These are phyloP conservation scores for Solanum stenotomum DNA, from an alignment of 257 asterid species.

Conservation along the genomic window DNA sequence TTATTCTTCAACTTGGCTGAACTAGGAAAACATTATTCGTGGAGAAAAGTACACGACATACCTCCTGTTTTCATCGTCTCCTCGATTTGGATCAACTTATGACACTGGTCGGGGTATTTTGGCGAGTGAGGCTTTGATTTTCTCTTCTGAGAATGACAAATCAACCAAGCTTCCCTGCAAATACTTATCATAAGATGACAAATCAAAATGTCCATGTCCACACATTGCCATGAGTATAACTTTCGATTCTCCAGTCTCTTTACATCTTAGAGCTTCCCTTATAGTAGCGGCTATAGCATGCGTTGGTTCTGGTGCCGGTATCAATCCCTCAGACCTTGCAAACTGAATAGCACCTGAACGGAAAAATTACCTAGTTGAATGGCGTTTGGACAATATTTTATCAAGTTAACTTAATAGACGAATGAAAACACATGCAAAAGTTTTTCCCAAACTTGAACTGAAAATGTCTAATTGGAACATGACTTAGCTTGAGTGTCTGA, in stretches of 20 bases:
- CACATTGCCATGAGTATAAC: conserved; percentile 94
- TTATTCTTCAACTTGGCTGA: too few relatives aligned
- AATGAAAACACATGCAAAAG: too few relatives aligned
- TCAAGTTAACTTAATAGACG: too few relatives aligned
- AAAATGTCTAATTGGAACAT: too few relatives aligned
- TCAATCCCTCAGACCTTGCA: conserved; percentile 84
- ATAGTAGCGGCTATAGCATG: conserved; percentile 91
- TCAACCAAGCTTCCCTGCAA: conserved; percentile 68
- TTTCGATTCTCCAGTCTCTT: conserved; percentile 80
- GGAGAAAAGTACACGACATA: too few relatives aligned
- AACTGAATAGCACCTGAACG: conserved; percentile 69
- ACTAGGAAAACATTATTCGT: too few relatives aligned
- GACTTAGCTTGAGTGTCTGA: too few relatives aligned
- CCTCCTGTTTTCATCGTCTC: not conserved
- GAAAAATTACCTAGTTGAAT: not conserved
- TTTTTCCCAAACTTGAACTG: too few relatives aligned
- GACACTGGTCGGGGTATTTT: conserved; percentile 40
- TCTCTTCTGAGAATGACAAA: conserved; percentile 54
- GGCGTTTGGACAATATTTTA: not conserved
- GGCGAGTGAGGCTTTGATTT: conserved; percentile 43
- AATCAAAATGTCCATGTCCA: conserved; percentile 93
- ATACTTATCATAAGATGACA: conserved; percentile 81
- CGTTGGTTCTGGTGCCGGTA: conserved; percentile 91
- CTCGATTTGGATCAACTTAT: not conserved
- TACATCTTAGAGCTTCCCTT: conserved; percentile 76